Evolutionary conservation across 2,329 filamentous ascomycete species (phyloP).

Genomic region (Verticillium tricorpus): DNA sequence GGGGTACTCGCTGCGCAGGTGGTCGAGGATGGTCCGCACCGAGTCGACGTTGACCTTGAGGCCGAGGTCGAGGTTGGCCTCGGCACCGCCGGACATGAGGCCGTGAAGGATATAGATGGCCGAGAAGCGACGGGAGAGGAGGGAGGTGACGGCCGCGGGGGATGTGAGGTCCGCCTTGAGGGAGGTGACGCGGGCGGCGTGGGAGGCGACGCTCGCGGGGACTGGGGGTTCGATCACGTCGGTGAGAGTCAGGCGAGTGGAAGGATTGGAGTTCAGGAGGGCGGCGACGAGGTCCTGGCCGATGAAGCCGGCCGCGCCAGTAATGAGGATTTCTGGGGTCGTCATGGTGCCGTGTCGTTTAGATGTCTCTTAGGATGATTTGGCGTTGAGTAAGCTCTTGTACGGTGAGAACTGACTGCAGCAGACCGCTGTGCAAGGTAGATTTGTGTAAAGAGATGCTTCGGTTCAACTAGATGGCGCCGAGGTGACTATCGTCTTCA

Average conservation of each 20-base stretch:
- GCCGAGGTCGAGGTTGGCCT: constrained; percentile 49
- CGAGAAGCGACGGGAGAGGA: constrained; percentile 18
- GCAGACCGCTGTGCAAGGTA: no score
- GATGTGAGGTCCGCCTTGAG: constrained; percentile 29
- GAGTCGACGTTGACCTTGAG: constrained; percentile 50
- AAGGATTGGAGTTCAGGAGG: constrained; percentile 38
- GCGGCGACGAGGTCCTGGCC: constrained; percentile 56
- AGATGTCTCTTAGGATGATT: neutral
- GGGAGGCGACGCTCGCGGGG: constrained; percentile 25
- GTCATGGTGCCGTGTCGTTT: no score
- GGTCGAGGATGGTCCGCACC: constrained; percentile 42
- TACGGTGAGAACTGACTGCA: no score
- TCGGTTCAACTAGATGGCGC: no score
- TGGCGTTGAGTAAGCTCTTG: no score
- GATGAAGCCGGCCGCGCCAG: constrained; percentile 60
- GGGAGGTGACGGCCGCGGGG: constrained; percentile 17
- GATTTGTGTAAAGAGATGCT: no score
- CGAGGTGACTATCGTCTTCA: no score
- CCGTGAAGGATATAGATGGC: constrained; percentile 37
- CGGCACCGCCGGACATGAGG: constrained; percentile 52
- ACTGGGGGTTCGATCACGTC: constrained; percentile 51
- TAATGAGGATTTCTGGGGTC: constrained; percentile 45
- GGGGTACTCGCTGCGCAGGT: constrained; percentile 37
- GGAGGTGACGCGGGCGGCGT: constrained; percentile 13
- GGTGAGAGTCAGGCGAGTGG: constrained; percentile 41